These are phyloP conservation scores for Sporothrix luriei DNA, from an alignment of 2,329 filamentous ascomycete genomes.

Conservation along the genomic window DNA sequence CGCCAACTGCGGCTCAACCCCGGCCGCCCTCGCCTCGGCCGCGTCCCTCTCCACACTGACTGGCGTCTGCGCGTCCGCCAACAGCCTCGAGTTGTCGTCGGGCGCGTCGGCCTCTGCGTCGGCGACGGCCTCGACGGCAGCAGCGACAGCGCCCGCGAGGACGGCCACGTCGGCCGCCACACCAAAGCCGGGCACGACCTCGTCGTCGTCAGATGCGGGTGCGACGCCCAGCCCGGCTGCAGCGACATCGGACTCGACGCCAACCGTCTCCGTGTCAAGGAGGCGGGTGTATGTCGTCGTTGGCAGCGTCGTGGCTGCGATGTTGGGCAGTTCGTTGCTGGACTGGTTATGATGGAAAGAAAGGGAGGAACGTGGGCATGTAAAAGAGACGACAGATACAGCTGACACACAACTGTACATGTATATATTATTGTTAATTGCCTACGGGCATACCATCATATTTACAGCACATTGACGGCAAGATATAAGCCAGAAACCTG, in stretches of 20 bases:
- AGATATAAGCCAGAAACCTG: too few species aligned
- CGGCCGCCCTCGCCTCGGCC: constrained; percentile 42
- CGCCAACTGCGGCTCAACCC: constrained; percentile 53
- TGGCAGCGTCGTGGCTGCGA: background rate
- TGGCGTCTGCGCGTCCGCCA: constrained; percentile 32
- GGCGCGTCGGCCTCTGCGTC: constrained; percentile 10
- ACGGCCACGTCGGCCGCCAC: background rate
- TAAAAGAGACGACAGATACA: too few species aligned
- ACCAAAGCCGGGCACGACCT: background rate
- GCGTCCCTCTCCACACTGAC: constrained; percentile 31
- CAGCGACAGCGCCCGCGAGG: constrained; percentile 4
- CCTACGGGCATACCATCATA: constrained; percentile 2
- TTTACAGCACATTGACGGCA: background rate
- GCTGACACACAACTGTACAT: constrained; percentile 8
- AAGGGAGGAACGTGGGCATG: background rate
- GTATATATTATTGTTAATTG: background rate
- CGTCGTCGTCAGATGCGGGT: background rate
- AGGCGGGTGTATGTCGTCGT: background rate
- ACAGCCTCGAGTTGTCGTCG: constrained; percentile 13
- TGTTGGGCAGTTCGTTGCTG: background rate
- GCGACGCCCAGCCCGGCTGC: background rate
- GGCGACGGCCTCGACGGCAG: background rate
- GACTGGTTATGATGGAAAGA: constrained; percentile 13
- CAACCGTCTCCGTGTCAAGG: too few species aligned
- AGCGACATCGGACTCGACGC: background rate